Percentiles rank a stretch among this genome's conserved stretches.
These are phyloP conservation scores for Brassica incana DNA, from an alignment of 345 rosid species.

Conservation along the genomic window DNA sequence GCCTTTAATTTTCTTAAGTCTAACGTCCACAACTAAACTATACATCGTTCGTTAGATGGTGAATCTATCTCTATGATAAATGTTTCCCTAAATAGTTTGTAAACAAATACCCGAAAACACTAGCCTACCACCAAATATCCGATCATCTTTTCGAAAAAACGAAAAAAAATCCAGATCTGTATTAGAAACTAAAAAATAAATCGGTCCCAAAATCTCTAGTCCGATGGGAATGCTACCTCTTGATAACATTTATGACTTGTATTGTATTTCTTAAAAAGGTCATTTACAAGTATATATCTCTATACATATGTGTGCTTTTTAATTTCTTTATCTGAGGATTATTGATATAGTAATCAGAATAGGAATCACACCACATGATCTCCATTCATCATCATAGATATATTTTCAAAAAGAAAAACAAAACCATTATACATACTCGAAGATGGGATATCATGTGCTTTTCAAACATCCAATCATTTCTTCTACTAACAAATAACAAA, in stretches of 20 bases:
- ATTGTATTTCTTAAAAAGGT: too few species aligned
- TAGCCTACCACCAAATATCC: too few species aligned
- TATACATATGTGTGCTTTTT: not conserved
- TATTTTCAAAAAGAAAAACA: not conserved
- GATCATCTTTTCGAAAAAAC: not conserved
- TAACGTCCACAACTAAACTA: not conserved
- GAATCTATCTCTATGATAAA: not conserved
- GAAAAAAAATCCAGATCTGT: too few species aligned
- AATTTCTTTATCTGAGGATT: not conserved
- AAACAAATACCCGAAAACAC: not conserved
- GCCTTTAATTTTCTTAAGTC: not conserved
- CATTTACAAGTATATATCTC: too few species aligned
- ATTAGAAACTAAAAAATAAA: too few species aligned
- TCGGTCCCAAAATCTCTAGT: too few species aligned
- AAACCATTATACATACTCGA: not conserved
- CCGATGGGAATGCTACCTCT: too few species aligned
- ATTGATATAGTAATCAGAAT: conserved; percentile 2
- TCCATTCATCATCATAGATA: conserved; percentile 7
- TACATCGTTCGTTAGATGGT: not conserved
- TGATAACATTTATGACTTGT: too few species aligned
- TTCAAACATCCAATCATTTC: conserved; percentile 20
- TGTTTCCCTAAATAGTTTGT: not conserved
- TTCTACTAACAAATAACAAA: conserved; percentile 20
- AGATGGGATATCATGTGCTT: conserved; percentile 35
- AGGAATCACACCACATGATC: conserved; percentile 23